phyloP scores from a whole-genome alignment of 2,329 filamentous ascomycete species.

The Alternaria atra region DNA sequence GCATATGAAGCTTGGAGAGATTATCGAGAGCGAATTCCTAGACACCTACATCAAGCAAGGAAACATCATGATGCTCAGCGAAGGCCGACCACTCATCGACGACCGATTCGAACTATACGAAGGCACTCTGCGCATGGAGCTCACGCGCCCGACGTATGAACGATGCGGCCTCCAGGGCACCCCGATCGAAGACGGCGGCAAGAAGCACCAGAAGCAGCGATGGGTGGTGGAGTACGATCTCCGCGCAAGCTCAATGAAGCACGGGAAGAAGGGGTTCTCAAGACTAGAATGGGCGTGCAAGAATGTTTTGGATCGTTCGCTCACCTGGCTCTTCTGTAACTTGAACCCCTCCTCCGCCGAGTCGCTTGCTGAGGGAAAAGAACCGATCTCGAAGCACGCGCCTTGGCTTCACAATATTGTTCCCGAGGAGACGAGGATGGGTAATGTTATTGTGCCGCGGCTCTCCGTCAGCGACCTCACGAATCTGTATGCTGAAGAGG shows the following conservation, averaged over 20 bases:
- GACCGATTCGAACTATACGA: constrained; percentile 76
- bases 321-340: constrained; percentile 83
- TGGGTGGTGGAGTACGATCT: constrained; percentile 85
- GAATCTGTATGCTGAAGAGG: constrained; percentile 65
- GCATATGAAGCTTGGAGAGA: constrained; percentile 73
- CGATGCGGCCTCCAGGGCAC: constrained; percentile 80
- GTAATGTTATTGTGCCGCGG: constrained; percentile 40
- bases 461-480: constrained; percentile 27
- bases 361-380: constrained; percentile 36
- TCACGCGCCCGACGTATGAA: constrained; percentile 85
- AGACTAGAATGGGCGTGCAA: constrained; percentile 79
- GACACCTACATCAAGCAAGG: constrained; percentile 85
- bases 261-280: constrained; percentile 84
- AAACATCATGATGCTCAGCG: constrained; percentile 83
- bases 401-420: constrained; percentile 41
- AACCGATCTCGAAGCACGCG: constrained; percentile 41
- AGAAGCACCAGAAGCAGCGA: constrained; percentile 72
- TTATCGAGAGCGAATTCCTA: constrained; percentile 81
- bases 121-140: constrained; percentile 76
- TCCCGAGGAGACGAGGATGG: constrained; percentile 34
- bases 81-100: constrained; percentile 74
- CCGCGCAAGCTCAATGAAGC: constrained; percentile 76
- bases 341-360: constrained; percentile 45
- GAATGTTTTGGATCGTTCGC: constrained; percentile 73
- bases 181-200: constrained; percentile 65